Evolutionary conservation across 208 protist species (phyloP).

Genomic region (Acanthamoeba royreba): DNA sequence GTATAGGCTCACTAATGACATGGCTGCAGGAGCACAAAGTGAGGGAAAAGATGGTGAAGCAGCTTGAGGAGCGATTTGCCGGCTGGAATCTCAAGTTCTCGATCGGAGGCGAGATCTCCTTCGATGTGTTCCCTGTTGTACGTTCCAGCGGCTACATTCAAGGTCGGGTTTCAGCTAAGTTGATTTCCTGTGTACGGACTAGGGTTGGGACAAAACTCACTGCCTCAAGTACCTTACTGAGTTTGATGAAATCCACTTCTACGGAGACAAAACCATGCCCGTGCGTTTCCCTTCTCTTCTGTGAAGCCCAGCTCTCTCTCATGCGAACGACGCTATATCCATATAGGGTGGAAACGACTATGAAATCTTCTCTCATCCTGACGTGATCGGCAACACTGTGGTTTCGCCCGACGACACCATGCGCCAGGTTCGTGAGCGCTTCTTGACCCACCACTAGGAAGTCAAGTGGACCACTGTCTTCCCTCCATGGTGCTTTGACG

Average conservation of each 20-base stretch:
- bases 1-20: neutral
- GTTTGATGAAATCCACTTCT: conserved; percentile 98
- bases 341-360: conserved; percentile 98
- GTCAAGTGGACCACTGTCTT: neutral
- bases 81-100: conserved; percentile 92
- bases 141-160: neutral
- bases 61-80: conserved; percentile 84
- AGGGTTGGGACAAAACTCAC: conserved; percentile 99
- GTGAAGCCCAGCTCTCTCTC: neutral
- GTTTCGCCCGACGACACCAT: conserved; percentile 94
- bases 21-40: conserved; percentile 88
- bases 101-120: conserved; percentile 99
- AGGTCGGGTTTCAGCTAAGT: neutral
- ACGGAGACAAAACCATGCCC: conserved; percentile 97
- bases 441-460: neutral
- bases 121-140: conserved; percentile 97
- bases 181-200: neutral
- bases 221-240: conserved; percentile 94
- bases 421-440: conserved; percentile 79
- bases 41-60: conserved; percentile 90
- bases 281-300: neutral
- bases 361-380: conserved; percentile 94
- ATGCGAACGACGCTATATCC: neutral
- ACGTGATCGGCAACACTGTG: conserved; percentile 92
- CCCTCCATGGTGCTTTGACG: neutral